A percentile compares a stretch with the other conserved stretches of the same genome.
Conservation (phyloP, 495 filamentous ascomycete genomes). For the Aspergillus olivimuriae region DNA sequence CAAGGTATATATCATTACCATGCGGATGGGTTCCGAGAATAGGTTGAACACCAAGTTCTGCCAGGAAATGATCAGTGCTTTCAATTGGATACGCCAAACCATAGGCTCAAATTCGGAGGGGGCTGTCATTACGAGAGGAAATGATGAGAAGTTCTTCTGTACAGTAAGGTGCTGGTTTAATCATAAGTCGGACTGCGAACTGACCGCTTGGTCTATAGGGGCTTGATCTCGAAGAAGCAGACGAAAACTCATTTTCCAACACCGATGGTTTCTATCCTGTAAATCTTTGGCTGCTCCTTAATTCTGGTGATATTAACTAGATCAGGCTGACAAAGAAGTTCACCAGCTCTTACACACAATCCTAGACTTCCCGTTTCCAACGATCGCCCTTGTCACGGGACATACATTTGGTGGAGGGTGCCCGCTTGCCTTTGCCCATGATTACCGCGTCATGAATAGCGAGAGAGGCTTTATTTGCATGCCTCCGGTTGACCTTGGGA, state of each 20-base stretch:
- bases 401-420: conserved; percentile 46
- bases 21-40: conserved; percentile 46
- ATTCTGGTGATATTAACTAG: background rate
- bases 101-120: conserved; percentile 27
- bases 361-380: conserved; percentile 45
- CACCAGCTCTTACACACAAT: conserved; percentile 36
- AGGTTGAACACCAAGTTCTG: conserved; percentile 35
- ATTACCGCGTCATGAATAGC: conserved; percentile 48
- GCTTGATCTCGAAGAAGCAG: conserved; percentile 39
- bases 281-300: background rate
- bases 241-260: conserved; percentile 40
- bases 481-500: conserved; percentile 43
- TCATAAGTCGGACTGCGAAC: no score
- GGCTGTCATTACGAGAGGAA: conserved; percentile 38
- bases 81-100: conserved; percentile 27
- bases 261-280: conserved; percentile 43
- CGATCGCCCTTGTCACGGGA: conserved; percentile 43
- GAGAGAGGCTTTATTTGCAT: conserved; percentile 39
- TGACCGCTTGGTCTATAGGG: no score
- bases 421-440: conserved; percentile 38
- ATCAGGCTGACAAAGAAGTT: background rate
- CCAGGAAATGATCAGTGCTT: conserved; percentile 41
- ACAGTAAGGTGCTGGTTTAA: no score
- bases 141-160: conserved; percentile 44
- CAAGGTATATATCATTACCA: conserved; percentile 40